Evolutionary conservation across 1,284 basidiomycete species (phyloP).

Genomic region (Crocinoboletus sp.): DNA sequence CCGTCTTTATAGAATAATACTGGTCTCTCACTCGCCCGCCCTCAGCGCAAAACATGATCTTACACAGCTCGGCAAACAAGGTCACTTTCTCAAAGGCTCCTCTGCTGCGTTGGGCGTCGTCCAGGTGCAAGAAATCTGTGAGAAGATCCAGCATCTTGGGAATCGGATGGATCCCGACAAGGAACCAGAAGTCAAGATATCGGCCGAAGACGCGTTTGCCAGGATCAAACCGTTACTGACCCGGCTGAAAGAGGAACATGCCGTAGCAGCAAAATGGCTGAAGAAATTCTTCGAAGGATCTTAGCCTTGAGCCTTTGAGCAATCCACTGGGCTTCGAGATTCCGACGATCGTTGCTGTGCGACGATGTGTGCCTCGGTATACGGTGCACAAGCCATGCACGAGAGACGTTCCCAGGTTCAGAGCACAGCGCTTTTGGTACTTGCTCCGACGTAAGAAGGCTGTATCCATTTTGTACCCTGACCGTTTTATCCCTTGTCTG

Average conservation of each 20-base stretch:
- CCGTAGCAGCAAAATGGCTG: constrained; percentile 52
- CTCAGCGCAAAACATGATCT: constrained; percentile 59
- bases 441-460: constrained; percentile 20
- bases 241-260: constrained; percentile 55
- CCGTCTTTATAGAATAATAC: constrained; percentile 7
- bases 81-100: constrained; percentile 94
- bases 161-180: constrained; percentile 44
- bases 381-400: constrained; percentile 8
- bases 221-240: constrained; percentile 53
- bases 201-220: constrained; percentile 55
- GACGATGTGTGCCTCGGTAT: constrained; percentile 7
- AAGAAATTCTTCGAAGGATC: constrained; percentile 39
- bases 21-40: constrained; percentile 15
- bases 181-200: constrained; percentile 45
- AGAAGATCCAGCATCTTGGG: constrained; percentile 87
- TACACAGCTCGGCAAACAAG: constrained; percentile 63
- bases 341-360: constrained; percentile 12
- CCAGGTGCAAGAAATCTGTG: constrained; percentile 80
- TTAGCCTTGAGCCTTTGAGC: constrained; percentile 4
- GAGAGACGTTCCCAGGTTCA: constrained; percentile 12
- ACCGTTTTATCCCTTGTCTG: constrained; percentile 15
- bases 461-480: constrained; percentile 25
- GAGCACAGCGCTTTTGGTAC: constrained; percentile 16
- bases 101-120: constrained; percentile 86
- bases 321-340: constrained; percentile 1